Base-by-base conservation (phyloP, 371 early-diverging fungal species). In the Rhizopus microsporus region DNA sequence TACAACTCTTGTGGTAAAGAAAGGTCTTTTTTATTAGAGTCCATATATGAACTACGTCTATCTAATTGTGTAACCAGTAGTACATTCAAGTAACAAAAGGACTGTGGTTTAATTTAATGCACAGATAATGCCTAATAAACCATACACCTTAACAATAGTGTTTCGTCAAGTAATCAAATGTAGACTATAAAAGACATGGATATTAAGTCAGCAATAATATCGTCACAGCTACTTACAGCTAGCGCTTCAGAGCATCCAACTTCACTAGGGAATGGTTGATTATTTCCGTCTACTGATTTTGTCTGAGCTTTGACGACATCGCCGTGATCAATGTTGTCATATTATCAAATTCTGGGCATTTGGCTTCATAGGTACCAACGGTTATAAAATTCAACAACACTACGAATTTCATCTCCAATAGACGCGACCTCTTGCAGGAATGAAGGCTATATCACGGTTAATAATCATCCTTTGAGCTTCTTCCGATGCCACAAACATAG, bases 311-410 rank as follows among this genome's bases (percentile, higher is more conserved):
- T 97, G 5, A 97, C 93, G 0, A 88, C 82, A 40, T 70, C 67
- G 0, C 57, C 44, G 32, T 85, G 88, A 58, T 95, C 93, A 0
- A 59, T 54, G 13, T 70, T 8, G 72, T 81, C 57, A 31, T 51
- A 10, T 68, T 77, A 77, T 87, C 56, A 72, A 78, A 79, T 72
- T 95, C 94, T 49, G 96, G 93, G 64, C 96, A 94, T 93, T 92
- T 94, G 23, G 86, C 87, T 65, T 67, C 65, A 55, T 94, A 94
- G 3, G 90, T 89, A 3, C 93, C 94, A 7, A 84, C 68, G 48
- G 9, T 82, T 49, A 80, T 23, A 23, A 23, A 23, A 23, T 23
- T 23, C 23, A 23, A 23, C 23, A 23, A 23, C 0, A 23, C 23
- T 2, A 23, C 23, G 2, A 23, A 23, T 23, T 23, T 23, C 23